Conservation (phyloP, 805 yeast species). For the Kockiozyma suomiensis region DNA sequence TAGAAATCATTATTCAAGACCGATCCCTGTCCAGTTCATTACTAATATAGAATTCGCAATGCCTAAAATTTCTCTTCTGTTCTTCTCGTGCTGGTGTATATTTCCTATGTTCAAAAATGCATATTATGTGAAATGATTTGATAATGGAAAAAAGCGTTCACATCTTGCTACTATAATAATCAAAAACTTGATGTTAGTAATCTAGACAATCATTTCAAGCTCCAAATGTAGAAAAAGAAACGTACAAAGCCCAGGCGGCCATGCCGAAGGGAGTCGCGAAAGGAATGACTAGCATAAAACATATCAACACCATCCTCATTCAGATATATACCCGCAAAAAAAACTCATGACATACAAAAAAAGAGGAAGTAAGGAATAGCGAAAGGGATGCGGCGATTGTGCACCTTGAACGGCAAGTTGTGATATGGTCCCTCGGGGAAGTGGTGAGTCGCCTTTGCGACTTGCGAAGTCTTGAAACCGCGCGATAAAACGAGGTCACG, state of each 20-base stretch:
- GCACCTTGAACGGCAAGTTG: slow-evolving; percentile 92
- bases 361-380: slow-evolving; percentile 27
- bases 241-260: slow-evolving; percentile 33
- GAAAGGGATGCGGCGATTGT: slow-evolving; percentile 67
- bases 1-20: too few relatives aligned
- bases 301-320: neutral
- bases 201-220: neutral
- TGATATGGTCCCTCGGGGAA: slow-evolving; percentile 83
- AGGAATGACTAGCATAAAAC: slow-evolving; percentile 32
- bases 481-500: slow-evolving; percentile 36
- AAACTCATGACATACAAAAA: slow-evolving; percentile 22
- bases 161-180: slow-evolving; percentile 24
- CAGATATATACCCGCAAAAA: neutral
- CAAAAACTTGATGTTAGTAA: slow-evolving; percentile 7
- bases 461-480: slow-evolving; percentile 42
- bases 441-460: slow-evolving; percentile 50
- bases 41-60: too few relatives aligned
- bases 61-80: neutral
- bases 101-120: neutral
- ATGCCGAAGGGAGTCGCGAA: slow-evolving; percentile 34
- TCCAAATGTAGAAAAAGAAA: neutral
- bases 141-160: neutral
- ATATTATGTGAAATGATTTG: neutral
- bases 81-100: neutral
- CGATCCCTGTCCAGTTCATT: too few relatives aligned